Base-by-base conservation (phyloP, 1,284 basidiomycete genomes). In the Cronartium quercuum region DNA sequence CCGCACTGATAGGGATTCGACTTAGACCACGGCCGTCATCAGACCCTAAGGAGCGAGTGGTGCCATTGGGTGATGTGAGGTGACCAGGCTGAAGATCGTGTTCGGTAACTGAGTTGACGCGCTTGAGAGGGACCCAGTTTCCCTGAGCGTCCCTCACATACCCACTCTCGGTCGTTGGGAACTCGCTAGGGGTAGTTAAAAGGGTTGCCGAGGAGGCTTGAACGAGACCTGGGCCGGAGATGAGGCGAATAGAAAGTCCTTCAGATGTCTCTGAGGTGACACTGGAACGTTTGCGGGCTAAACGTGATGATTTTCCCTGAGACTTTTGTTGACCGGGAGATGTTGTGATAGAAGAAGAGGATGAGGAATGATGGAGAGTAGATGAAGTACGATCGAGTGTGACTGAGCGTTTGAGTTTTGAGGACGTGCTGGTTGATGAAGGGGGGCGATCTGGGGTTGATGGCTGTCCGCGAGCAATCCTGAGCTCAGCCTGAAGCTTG, bases 1-100 rank as follows among this genome's bases (percentile, higher is more conserved):
- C 71, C n/a, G 71, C 71, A 35, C 64, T 66, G 57, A 75, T 75
- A 58, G 71, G 71, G 24, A 75, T 75, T 21, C 65, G 21, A 38
- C 55, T 61, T 7, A 75, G 12, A 6, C 65, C 64, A 37, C 71
- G 64, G 40, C 24, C n/a, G n/a, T 65, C 12, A 6, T 75, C 65
- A 21, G 47, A 7, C 29, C 51, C 35, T 10, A 44, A 57, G n/a
- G 24, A 40, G 62, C 41, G 41, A 6, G 58, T 75, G 29, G 35
- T n/a, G 15, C 29, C 24, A 38, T 34, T 21, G 24, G 40, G 9
- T 38, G 15, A 42, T 41, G 47, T 18, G 15, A 29, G 6, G 37
- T 65, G 47, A 41, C 24, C 34, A 41, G 47, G 18, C 55, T 51
- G 42, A 5, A 51, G 55, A 24, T 66, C 38, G 18, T 55, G 18